Base-by-base conservation (phyloP, 768 basidiomycete species). In the Kwoniella botswanensis region DNA sequence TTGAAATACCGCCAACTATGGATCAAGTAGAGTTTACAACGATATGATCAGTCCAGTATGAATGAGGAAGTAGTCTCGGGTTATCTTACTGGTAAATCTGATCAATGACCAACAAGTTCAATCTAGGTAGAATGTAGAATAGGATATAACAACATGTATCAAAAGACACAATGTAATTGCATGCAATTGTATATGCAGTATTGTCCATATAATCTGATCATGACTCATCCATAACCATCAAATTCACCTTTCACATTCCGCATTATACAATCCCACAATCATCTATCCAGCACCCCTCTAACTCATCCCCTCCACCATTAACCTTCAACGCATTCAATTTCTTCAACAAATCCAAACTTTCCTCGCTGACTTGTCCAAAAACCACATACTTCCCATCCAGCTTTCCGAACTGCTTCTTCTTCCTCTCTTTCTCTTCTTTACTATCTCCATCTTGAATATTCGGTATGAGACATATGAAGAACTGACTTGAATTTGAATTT, bases 331-430 rank as follows among this genome's bases (percentile, higher is more conserved):
- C 22, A 61, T 61, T 61, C 13, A 61, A 22, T 24, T 44, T 61
- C 1, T 21, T 13, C 24, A 61, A 61, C 26, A 61, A 61, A 0
- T 9, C 42, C 41, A 61, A 43, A 61, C 59, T 61, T 44, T 61
- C 22, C 15, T 61, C 13, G 11, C 18, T 61, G 0, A 61, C 42
- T 22, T 44, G 59, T 9, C 59, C 59, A 44, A 61, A 61, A 3
- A 61, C 22, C 7, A 61, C 59, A 61, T 61, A 61, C 41, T 61
- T 61, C 42, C 59, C 59, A 61, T 61, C 41, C 22, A 61, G n/a
- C n/a, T 61, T 61, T 4, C 41, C 41, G 5, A 61, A 44, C 3
- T 43, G 11, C 41, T 43, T 61, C 22, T 61, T 18, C 22, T 44
- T 61, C n/a, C n/a, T 21, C 41, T 61, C 59, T 22, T 61, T 61